Percentiles rank a stretch among this genome's conserved stretches.
Conservation (phyloP, 805 yeast genomes). For the Candida schatavii region DNA sequence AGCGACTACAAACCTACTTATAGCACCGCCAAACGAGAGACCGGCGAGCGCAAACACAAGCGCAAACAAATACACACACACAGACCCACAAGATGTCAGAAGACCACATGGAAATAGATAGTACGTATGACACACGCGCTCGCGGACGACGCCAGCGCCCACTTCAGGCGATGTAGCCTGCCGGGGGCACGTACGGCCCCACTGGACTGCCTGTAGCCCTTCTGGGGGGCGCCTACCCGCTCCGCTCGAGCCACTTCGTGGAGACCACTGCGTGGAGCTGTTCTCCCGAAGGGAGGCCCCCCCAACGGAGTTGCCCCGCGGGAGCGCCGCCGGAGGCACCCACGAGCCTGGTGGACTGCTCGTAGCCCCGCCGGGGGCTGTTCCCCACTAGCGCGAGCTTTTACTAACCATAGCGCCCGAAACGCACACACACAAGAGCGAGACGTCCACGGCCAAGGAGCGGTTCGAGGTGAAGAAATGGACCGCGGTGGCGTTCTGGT, state of each 20-base stretch:
- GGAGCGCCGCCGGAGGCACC: background rate
- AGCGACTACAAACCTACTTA: too few species aligned
- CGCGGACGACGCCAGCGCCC: too few species aligned
- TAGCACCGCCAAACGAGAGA: too few species aligned
- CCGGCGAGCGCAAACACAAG: background rate
- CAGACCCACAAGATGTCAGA: conserved; percentile 8
- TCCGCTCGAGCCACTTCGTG: background rate
- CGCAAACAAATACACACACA: background rate
- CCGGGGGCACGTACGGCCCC: too few species aligned
- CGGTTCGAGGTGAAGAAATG: conserved; percentile 93
- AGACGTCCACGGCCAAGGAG: conserved; percentile 40
- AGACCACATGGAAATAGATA: conserved; percentile 34
- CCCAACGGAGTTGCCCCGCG: background rate
- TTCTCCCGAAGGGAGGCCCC: background rate
- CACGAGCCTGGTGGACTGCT: background rate
- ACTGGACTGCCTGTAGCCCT: too few species aligned
- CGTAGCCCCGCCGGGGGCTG: background rate
- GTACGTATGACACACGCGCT: conserved; percentile 11
- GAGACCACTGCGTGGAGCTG: too few species aligned
- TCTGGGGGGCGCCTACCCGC: too few species aligned
- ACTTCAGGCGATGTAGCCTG: too few species aligned
- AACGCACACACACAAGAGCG: conserved; percentile 19
- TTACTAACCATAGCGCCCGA: conserved; percentile 4
- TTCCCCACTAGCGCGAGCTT: background rate
- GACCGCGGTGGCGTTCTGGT: conserved; percentile 99